These are phyloP conservation scores for Pseudogymnoascus pannorum DNA, from an alignment of 2,329 filamentous ascomycete genomes.

Conservation along the genomic window DNA sequence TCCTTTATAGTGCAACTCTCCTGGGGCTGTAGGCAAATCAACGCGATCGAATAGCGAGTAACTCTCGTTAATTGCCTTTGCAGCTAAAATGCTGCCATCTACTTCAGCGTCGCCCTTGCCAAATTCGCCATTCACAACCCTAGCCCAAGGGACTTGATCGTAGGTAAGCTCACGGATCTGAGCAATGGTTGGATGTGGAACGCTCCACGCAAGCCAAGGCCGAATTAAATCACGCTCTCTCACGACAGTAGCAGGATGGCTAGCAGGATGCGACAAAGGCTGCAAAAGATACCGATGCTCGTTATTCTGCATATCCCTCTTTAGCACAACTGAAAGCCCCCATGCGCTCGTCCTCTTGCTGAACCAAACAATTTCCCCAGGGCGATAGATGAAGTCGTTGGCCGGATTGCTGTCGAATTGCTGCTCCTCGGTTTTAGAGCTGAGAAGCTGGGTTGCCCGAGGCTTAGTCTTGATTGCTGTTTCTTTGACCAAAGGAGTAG, in stretches of 20 bases:
- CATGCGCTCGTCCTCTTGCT: conserved; percentile 40
- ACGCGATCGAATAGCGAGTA: conserved; percentile 46
- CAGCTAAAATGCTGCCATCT: conserved; percentile 50
- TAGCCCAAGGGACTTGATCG: conserved; percentile 44
- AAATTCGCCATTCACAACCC: conserved; percentile 33
- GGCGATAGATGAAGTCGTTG: conserved; percentile 42
- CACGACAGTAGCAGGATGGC: conserved; percentile 33
- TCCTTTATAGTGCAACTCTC: conserved; percentile 42
- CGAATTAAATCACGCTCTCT: conserved; percentile 38
- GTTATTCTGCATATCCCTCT: conserved; percentile 34
- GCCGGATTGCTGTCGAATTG: conserved; percentile 39
- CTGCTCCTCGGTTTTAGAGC: conserved; percentile 39
- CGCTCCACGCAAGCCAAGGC: conserved; percentile 52
- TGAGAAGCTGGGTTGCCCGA: conserved; percentile 9
- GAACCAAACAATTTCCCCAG: conserved; percentile 51
- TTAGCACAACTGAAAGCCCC: conserved; percentile 45
- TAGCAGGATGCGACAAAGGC: conserved; percentile 40
- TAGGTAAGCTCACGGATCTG: conserved; percentile 37
- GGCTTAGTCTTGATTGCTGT: conserved; percentile 12
- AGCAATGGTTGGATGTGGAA: conserved; percentile 41
- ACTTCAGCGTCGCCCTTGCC: conserved; percentile 40
- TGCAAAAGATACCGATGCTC: conserved; percentile 38
- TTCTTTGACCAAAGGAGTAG: not conserved
- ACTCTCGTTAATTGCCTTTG: conserved; percentile 46
- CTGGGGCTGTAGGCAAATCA: conserved; percentile 31